Evolutionary conservation across 2,329 filamentous ascomycete genomes (phyloP).

Genomic region (Immersiporthe knoxdaviesiana): DNA sequence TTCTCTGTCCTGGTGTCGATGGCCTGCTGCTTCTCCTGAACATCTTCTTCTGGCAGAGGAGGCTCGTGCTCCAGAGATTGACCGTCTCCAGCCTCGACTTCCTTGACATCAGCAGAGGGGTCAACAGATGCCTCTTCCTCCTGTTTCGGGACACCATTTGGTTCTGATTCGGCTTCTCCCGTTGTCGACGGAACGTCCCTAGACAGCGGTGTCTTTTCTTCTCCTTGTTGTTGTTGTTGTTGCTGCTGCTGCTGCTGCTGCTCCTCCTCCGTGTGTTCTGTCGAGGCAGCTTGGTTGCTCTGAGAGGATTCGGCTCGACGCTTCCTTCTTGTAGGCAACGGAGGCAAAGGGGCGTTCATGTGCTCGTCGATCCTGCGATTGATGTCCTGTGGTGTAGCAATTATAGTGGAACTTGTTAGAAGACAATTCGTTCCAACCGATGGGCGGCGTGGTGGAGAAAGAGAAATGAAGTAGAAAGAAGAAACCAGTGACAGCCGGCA

Average conservation of each 20-base stretch:
- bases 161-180: neutral
- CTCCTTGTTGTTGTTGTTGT: too few species aligned
- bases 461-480: too few species aligned
- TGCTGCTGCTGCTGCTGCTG: neutral
- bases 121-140: neutral
- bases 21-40: neutral
- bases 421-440: slow-evolving; percentile 25
- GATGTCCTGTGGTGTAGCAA: slow-evolving; percentile 42
- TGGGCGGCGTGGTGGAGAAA: neutral
- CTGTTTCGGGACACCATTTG: neutral
- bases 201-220: neutral
- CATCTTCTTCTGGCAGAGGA: neutral
- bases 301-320: slow-evolving; percentile 21
- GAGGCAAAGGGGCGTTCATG: slow-evolving; percentile 40
- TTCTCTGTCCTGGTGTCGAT: neutral
- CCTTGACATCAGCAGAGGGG: neutral
- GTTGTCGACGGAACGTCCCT: neutral
- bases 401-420: neutral
- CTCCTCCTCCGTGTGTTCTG: neutral
- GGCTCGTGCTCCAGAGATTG: neutral
- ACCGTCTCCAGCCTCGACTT: neutral
- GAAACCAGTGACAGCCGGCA: neutral
- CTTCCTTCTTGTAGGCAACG: slow-evolving; percentile 35
- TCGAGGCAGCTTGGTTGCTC: neutral
- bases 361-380: slow-evolving; percentile 49